phyloP scores from a whole-genome alignment of 2,329 filamentous ascomycete species.

The Botrytis sinoallii region DNA sequence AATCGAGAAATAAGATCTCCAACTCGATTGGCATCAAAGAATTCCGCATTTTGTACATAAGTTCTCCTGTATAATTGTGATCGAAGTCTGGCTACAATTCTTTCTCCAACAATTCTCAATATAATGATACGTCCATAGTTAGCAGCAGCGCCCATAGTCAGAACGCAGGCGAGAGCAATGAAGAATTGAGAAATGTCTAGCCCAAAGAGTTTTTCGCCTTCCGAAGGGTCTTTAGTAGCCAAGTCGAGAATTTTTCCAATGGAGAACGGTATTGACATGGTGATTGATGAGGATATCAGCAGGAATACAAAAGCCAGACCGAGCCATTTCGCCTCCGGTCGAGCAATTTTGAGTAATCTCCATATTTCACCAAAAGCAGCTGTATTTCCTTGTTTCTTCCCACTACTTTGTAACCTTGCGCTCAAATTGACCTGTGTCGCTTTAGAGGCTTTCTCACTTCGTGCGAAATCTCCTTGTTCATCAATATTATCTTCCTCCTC shows the following conservation, averaged over 20 bases:
- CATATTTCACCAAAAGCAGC: conserved; percentile 74
- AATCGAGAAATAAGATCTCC: conserved; percentile 94
- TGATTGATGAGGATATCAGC: conserved; percentile 84
- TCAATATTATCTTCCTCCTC: conserved; percentile 43
- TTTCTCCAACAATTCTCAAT: conserved; percentile 88
- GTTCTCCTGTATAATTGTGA: conserved; percentile 89
- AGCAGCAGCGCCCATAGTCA: conserved; percentile 79
- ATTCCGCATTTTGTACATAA: conserved; percentile 96
- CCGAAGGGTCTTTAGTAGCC: conserved; percentile 68
- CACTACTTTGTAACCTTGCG: conserved; percentile 83
- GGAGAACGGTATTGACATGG: conserved; percentile 94
- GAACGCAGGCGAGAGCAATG: conserved; percentile 68
- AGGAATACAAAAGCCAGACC: conserved; percentile 78
- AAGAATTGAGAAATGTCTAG: conserved; percentile 87
- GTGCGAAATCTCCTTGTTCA: conserved; percentile 60
- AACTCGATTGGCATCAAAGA: conserved; percentile 96
- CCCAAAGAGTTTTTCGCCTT: conserved; percentile 74
- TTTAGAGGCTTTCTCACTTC: conserved; percentile 79
- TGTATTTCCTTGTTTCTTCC: conserved; percentile 47
- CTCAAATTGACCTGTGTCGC: conserved; percentile 87
- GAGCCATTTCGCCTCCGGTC: conserved; percentile 77
- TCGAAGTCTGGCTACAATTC: conserved; percentile 85
- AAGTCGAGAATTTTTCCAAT: conserved; percentile 95
- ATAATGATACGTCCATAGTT: conserved; percentile 95
- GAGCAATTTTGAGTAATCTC: conserved; percentile 84